Percentiles rank a stretch among this genome's conserved stretches.
These are phyloP conservation scores for Apiotrichum montevideense DNA, from an alignment of 1,284 basidiomycete species.

Conservation along the genomic window DNA sequence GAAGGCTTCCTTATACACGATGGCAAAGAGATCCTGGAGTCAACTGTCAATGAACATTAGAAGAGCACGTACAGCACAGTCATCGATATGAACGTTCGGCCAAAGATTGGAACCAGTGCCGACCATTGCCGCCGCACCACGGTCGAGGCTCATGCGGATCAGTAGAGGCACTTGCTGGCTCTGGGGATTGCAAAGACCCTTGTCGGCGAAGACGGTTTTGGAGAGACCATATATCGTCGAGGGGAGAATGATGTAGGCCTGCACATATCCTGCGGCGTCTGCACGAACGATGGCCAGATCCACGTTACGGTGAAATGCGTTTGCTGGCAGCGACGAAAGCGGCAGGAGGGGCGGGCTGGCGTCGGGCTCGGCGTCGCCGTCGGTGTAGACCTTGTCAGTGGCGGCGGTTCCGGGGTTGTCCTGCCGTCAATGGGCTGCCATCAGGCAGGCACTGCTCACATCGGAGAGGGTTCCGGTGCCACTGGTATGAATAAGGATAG, in stretches of 20 bases:
- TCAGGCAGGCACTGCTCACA: slow-evolving; percentile 8
- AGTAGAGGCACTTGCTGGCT: slow-evolving; percentile 38
- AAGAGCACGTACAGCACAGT: slow-evolving; percentile 11
- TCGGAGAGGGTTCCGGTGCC: slow-evolving; percentile 44
- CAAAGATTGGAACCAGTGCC: slow-evolving; percentile 38
- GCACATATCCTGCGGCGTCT: slow-evolving; percentile 34
- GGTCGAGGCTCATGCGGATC: slow-evolving; percentile 37
- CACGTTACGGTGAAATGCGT: slow-evolving; percentile 32
- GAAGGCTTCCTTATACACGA: slow-evolving; percentile 27
- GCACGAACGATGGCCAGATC: slow-evolving; percentile 41
- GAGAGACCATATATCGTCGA: slow-evolving; percentile 46
- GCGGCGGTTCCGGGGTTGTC: background rate
- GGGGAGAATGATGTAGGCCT: slow-evolving; percentile 45
- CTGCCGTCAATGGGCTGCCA: background rate
- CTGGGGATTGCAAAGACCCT: slow-evolving; percentile 35
- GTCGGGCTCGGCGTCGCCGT: slow-evolving; percentile 25
- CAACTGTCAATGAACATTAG: background rate
- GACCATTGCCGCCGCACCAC: slow-evolving; percentile 37
- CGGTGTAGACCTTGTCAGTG: slow-evolving; percentile 36
- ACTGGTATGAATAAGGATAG: slow-evolving; percentile 45
- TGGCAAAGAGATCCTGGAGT: slow-evolving; percentile 24
- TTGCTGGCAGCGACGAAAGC: slow-evolving; percentile 29
- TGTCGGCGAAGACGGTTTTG: slow-evolving; percentile 31
- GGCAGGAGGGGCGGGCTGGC: slow-evolving; percentile 32
- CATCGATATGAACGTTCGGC: slow-evolving; percentile 21